Conservation (phyloP, 2,329 filamentous ascomycete species). For the Botrytis byssoidea region DNA sequence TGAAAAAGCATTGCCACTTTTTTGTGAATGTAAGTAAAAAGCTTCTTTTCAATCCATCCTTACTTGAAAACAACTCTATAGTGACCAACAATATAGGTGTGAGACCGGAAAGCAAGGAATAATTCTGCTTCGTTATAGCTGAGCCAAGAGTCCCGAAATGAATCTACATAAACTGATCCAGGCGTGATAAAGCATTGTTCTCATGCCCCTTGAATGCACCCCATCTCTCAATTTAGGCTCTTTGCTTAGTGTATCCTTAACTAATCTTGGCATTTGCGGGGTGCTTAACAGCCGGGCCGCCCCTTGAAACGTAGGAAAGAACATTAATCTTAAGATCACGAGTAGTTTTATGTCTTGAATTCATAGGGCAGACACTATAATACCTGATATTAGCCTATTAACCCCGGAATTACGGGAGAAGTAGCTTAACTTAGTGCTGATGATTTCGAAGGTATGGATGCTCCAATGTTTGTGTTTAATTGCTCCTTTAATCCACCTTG, state of each 20-base stretch:
- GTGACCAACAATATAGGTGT: background rate
- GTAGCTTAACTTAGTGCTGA: background rate
- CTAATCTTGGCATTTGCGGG: constrained; percentile 10
- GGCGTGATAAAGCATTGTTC: background rate
- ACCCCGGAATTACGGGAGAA: background rate
- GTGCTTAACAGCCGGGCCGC: background rate
- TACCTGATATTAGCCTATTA: constrained; percentile 3
- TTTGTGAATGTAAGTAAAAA: background rate
- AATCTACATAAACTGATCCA: background rate
- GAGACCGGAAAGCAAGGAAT: background rate
- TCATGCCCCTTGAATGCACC: background rate
- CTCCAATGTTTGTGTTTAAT: background rate
- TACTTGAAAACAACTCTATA: background rate
- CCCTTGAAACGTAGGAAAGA: background rate
- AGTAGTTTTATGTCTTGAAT: background rate
- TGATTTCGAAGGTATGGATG: background rate
- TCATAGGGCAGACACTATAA: background rate
- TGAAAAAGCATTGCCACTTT: background rate
- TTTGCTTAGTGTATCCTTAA: background rate
- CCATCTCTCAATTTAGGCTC: constrained; percentile 8
- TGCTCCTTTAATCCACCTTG: constrained; percentile 8
- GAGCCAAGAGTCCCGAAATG: background rate
- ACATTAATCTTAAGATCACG: background rate
- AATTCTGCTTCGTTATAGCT: background rate
- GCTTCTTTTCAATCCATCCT: background rate